phyloP scores from a whole-genome alignment of 108 stramenopile species.

The Cylindrotheca fusiformis region DNA sequence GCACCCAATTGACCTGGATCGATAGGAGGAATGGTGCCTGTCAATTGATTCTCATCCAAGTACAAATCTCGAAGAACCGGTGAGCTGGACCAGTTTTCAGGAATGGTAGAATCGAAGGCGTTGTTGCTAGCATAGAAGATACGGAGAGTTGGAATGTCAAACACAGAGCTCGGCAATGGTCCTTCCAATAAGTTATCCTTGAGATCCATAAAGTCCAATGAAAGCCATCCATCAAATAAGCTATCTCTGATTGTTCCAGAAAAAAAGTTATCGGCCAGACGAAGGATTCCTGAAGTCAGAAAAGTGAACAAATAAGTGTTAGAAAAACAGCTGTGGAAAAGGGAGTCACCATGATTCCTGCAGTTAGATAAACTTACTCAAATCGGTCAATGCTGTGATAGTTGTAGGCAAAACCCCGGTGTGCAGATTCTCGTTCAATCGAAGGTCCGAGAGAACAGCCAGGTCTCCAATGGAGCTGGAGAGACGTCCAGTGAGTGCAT shows the following conservation, averaged over 20 bases:
- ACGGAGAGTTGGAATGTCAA: constrained; percentile 37
- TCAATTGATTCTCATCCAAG: constrained; percentile 25
- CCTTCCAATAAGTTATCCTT: constrained; percentile 33
- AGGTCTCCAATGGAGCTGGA: constrained; percentile 25
- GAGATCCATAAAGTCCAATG: constrained; percentile 36
- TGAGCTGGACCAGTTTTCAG: constrained; percentile 17
- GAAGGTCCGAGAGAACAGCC: constrained; percentile 25
- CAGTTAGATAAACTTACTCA: constrained; percentile 17
- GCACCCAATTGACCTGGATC: constrained; percentile 13
- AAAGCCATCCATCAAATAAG: constrained; percentile 26
- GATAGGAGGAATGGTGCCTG: constrained; percentile 36
- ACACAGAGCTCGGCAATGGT: constrained; percentile 33
- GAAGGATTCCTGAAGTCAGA: constrained; percentile 16
- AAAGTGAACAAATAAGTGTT: constrained; percentile 4
- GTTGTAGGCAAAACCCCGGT: constrained; percentile 36
- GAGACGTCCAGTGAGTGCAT: constrained; percentile 36
- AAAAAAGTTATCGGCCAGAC: constrained; percentile 34
- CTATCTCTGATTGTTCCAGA: constrained; percentile 37
- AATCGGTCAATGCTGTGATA: constrained; percentile 16
- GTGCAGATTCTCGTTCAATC: constrained; percentile 29
- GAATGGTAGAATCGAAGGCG: constrained; percentile 42
- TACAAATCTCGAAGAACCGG: constrained; percentile 27
- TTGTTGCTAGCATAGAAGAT: constrained; percentile 57
- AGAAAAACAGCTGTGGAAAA: neutral
- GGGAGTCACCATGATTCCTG: too few species aligned